Percentiles rank a stretch among this genome's conserved stretches.
These are phyloP conservation scores for Salinomyces thailandicus DNA, from an alignment of 2,329 filamentous ascomycete species.

Conservation along the genomic window DNA sequence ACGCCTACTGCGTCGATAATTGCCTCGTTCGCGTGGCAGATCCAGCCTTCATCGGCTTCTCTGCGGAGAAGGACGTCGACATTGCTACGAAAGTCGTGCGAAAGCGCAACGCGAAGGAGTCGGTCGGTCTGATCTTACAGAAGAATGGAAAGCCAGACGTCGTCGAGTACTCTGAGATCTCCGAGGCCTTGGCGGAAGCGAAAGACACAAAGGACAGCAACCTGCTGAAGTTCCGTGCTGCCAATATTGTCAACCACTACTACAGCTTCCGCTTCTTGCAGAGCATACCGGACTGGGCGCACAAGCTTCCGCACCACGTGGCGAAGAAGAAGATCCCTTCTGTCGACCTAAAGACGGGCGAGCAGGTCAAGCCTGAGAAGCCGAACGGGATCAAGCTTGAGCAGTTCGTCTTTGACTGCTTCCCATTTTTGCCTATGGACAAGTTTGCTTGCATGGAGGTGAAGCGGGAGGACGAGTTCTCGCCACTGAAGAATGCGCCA, in stretches of 20 bases:
- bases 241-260: constrained; percentile 99
- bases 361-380: constrained; percentile 79
- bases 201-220: constrained; percentile 69
- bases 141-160: constrained; percentile 96
- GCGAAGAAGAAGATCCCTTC: constrained; percentile 97
- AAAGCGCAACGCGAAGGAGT: constrained; percentile 93
- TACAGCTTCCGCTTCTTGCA: constrained; percentile 92
- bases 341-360: constrained; percentile 57
- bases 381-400: constrained; percentile 98
- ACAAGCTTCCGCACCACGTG: constrained; percentile 86
- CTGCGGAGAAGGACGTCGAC: constrained; percentile 77
- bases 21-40: constrained; percentile 98
- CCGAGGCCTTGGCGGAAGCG: constrained; percentile 66
- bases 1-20: constrained; percentile 98
- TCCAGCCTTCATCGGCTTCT: constrained; percentile 88
- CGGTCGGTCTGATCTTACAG: constrained; percentile 83
- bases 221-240: constrained; percentile 88
- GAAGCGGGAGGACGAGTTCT: constrained; percentile 94
- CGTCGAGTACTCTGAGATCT: constrained; percentile 97
- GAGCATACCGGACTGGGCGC: constrained; percentile 74
- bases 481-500: constrained; percentile 81
- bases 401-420: constrained; percentile 98
- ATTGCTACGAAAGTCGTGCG: constrained; percentile 99
- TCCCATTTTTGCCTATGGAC: constrained; percentile 72
- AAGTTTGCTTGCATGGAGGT: constrained; percentile 97